Evolutionary conservation across 192 early-diverging fungal genomes (phyloP).

Genomic region (Obelidium mucronatum): DNA sequence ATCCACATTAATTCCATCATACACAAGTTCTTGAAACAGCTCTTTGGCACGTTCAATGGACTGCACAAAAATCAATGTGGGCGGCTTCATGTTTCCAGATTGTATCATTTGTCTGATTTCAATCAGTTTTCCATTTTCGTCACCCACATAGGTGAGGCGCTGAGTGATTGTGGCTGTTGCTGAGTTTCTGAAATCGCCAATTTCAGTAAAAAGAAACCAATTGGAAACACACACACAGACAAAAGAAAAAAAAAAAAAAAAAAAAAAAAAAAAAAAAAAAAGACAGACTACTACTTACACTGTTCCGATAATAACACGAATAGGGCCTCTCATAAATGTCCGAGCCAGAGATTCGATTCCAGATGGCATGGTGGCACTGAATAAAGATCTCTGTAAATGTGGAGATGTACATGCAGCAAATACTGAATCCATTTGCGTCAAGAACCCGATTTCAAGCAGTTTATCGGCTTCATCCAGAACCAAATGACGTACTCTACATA

Average conservation of each 20-base stretch:
- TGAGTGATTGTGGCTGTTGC: slow-evolving; percentile 93
- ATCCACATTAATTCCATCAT: slow-evolving; percentile 97
- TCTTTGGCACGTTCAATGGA: slow-evolving; percentile 97
- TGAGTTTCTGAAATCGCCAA: slow-evolving; percentile 67
- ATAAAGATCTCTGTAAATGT: slow-evolving; percentile 81
- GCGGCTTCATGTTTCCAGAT: slow-evolving; percentile 80
- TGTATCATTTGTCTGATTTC: slow-evolving; percentile 90
- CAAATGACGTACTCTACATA: slow-evolving; percentile 85
- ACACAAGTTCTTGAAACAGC: slow-evolving; percentile 94
- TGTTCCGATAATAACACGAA: slow-evolving; percentile 87
- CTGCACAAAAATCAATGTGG: slow-evolving; percentile 95
- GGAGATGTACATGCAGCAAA: slow-evolving; percentile 78
- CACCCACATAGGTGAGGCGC: slow-evolving; percentile 87
- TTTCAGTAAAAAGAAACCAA: slow-evolving; percentile 7
- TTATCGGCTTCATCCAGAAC: slow-evolving; percentile 98
- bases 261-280: not conserved
- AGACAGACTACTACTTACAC: slow-evolving; percentile 57
- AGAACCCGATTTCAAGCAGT: slow-evolving; percentile 90
- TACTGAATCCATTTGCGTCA: slow-evolving; percentile 57
- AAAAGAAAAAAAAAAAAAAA: too few species aligned
- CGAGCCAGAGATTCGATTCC: slow-evolving; percentile 90
- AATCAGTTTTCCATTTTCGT: slow-evolving; percentile 93
- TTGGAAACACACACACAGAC: not conserved
- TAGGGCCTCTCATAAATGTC: slow-evolving; percentile 89
- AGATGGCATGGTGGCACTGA: slow-evolving; percentile 94